These are phyloP conservation scores for Penicillium rolfsii DNA, from an alignment of 2,329 filamentous ascomycete genomes.

Conservation along the genomic window DNA sequence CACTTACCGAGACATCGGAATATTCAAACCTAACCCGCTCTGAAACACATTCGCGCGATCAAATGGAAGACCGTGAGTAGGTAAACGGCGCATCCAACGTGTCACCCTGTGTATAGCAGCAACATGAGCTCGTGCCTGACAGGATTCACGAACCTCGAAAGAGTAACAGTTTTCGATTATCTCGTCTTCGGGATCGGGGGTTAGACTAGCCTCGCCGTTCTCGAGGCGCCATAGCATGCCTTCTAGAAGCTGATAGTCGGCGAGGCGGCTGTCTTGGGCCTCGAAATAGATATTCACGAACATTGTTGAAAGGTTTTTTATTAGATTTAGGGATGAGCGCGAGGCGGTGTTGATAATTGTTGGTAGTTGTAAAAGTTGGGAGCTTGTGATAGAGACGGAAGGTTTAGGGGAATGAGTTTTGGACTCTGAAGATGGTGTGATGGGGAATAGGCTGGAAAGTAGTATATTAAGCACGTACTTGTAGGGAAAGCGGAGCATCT, in stretches of 20 bases:
- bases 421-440: background rate
- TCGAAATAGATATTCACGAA: constrained; percentile 2
- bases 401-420: background rate
- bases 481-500: background rate
- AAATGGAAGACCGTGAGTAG: background rate
- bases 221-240: background rate
- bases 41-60: constrained; percentile 1
- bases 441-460: background rate
- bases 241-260: background rate
- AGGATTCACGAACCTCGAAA: background rate
- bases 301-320: background rate
- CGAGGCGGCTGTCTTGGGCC: background rate
- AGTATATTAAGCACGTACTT: background rate
- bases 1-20: background rate
- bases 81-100: background rate
- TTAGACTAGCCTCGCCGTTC: background rate
- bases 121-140: background rate
- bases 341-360: background rate
- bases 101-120: background rate
- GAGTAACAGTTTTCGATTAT: background rate
- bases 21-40: background rate
- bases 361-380: background rate
- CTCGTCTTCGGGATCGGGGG: background rate
- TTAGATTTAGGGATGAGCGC: background rate
- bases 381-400: background rate